Base-by-base conservation (phyloP, 768 basidiomycete genomes). In the Termitomyces sp. region DNA sequence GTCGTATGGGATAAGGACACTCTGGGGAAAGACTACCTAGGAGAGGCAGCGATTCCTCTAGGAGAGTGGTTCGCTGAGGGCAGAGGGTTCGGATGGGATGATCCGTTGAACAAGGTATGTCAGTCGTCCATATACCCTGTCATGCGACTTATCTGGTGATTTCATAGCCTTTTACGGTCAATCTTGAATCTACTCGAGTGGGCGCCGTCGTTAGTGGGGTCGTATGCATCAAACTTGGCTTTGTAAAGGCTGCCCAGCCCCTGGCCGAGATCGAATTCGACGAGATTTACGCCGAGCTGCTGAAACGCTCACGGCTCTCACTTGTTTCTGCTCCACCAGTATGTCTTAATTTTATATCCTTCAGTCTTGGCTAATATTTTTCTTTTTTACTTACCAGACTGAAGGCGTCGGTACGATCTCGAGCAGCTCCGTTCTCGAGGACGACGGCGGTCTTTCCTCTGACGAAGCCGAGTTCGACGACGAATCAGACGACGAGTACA, bases 1-100 rank as follows among this genome's bases (percentile, higher is more conserved):
- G 85, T 97, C 12, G 78, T 94, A 0, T 99, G 96, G 95, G 94
- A 95, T 70, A 93, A 88, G 73, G 95, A 98, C 69, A 74, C 90
- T 60, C 68, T 93, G 63, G 81, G 78, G 64, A 97, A 94, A 72
- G 96, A 98, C 44, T 99, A 97, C 67, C 78, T 99, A 15, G 97
- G 97, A 15, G 96, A 99, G 69, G 80, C 82, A 5, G 80, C 86
- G 0, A 60, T 98, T 7, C 80, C 83, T 0, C 66, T 96, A n/a
- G 85, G 85, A 19, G 84, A 90, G 34, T 96, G 93, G 92, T 97
- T 94, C 54, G 52, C 56, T 14, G 61, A 71, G 67, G 24, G 17
- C 28, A 69, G 69, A 17, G 70, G 73, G 0, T 80, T 77, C 56
- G 78, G 64, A 11, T 93, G 81, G 70, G 77, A 82, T 45, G 83